Base-by-base conservation (phyloP, 2,329 filamentous ascomycete species). In the Ramularia collo-cygni region DNA sequence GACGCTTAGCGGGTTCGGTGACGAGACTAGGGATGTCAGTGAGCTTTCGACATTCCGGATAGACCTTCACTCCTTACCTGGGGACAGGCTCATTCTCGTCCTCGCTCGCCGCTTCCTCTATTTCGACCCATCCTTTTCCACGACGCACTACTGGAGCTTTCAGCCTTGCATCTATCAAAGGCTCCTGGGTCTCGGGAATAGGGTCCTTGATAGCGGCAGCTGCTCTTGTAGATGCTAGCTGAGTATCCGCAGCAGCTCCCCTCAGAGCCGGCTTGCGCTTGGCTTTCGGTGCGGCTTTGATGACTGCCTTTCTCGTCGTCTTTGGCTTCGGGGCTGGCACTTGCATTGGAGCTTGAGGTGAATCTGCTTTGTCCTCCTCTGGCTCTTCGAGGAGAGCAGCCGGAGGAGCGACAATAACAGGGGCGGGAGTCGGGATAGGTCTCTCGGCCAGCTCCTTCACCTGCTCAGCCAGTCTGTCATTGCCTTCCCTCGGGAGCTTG, bases 41-140 rank as follows among this genome's bases (percentile, higher is more conserved):
- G 10, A 24, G 21, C 6, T 24, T n/a, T n/a, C n/a, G n/a, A n/a
- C n/a, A n/a, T n/a, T n/a, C n/a, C n/a, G n/a, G n/a, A n/a, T n/a
- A n/a, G n/a, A n/a, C n/a, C n/a, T n/a, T n/a, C n/a, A n/a, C n/a
- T 24, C 6, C 21, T 24, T 24, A 24, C 21, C 21, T 24, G 6
- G 10, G 6, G 6, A 10, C 10, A 6, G 21, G 21, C 21, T 24
- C 21, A 24, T 24, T 10, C 21, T 6, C 21, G 10, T 10, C 21
- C 6, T 24, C 21, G n/a, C 4, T n/a, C 12, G 24, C n/a, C 3
- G 12, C 21, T 14, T 40, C 34, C 37, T 18, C 44, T 8, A 49
- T 31, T 24, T 52, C 47, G 6, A 48, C 30, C 51, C 47, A 49
- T n/a, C 53, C 50, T 37, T 39, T 40, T 1, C 51, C 53, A 9